These are phyloP conservation scores for Willaertia magna DNA, from an alignment of 208 protist genomes.

Conservation along the genomic window DNA sequence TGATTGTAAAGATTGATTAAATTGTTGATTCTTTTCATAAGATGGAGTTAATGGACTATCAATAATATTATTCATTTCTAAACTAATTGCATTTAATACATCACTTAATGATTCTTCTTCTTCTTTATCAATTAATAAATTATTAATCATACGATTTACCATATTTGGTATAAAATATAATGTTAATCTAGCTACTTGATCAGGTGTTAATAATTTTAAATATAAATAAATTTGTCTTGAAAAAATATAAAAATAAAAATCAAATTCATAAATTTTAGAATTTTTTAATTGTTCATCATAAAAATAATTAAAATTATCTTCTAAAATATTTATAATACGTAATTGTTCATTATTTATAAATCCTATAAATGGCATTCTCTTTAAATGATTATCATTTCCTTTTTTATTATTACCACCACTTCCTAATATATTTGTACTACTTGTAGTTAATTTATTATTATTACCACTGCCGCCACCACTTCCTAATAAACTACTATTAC, in stretches of 20 bases:
- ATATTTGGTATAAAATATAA: background rate
- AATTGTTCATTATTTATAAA: background rate
- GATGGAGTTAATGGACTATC: too few relatives aligned
- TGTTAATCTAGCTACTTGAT: background rate
- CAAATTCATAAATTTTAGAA: background rate
- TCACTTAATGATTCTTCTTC: background rate
- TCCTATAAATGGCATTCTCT: background rate
- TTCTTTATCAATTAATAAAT: background rate
- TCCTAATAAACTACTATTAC: too few relatives aligned
- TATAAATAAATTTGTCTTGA: background rate
- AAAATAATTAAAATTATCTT: background rate
- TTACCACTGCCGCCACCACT: too few relatives aligned
- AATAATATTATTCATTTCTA: background rate
- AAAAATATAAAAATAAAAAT: conserved; percentile 4
- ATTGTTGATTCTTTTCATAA: too few relatives aligned
- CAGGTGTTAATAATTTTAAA: background rate
- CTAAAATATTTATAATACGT: background rate
- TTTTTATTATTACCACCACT: too few relatives aligned
- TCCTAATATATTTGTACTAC: too few relatives aligned
- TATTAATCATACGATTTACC: background rate
- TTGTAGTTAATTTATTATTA: too few relatives aligned
- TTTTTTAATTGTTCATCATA: background rate
- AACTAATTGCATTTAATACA: background rate
- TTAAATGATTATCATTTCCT: too few relatives aligned
- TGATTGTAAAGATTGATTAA: too few relatives aligned